Evolutionary conservation across 1,284 basidiomycete genomes (phyloP).

Genomic region (Puccinia novopanici): DNA sequence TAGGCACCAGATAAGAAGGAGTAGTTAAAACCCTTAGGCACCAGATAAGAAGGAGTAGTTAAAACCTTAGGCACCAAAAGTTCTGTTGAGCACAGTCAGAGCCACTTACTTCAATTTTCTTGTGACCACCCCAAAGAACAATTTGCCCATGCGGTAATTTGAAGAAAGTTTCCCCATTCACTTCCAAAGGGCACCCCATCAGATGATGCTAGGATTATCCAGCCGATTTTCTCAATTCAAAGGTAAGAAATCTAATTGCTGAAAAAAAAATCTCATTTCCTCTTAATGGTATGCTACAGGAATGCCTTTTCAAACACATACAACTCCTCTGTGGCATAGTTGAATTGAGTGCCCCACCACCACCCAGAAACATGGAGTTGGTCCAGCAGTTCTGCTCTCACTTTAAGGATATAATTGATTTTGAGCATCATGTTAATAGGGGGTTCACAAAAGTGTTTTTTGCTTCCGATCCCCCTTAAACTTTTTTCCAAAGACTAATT

Average conservation of each 20-base stretch:
- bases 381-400: slow-evolving; percentile 4
- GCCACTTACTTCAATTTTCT: not conserved
- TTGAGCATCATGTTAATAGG: not conserved
- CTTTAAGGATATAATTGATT: too few species aligned
- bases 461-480: too few species aligned
- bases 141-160: not conserved
- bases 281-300: not conserved
- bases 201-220: not conserved
- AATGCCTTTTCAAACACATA: slow-evolving; percentile 1
- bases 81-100: slow-evolving; percentile 6
- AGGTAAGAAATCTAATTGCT: not conserved
- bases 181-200: not conserved
- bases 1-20: too few species aligned
- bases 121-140: not conserved
- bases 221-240: not conserved
- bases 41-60: too few species aligned
- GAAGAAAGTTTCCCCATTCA: not conserved
- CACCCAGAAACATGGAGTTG: not conserved
- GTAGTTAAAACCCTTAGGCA: too few species aligned
- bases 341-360: not conserved
- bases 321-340: not conserved
- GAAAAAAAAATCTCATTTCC: not conserved
- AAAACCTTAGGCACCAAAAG: not conserved
- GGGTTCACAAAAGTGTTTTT: too few species aligned
- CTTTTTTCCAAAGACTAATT: too few species aligned